phyloP scores from a whole-genome alignment of 2,329 filamentous ascomycete genomes.

The Hymenoscyphus albidus region DNA sequence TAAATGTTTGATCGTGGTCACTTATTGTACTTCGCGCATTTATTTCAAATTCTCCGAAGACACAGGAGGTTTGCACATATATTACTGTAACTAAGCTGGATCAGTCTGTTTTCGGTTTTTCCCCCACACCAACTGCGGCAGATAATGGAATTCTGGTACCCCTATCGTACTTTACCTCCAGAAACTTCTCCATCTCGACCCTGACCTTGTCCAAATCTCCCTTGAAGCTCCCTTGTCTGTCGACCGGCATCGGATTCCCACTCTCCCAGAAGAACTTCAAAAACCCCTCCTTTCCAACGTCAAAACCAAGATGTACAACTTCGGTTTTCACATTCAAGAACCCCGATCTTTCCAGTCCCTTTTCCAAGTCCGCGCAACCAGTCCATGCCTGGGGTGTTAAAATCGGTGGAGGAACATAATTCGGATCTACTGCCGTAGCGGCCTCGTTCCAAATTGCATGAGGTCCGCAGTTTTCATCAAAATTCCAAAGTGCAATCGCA shows the following conservation, averaged over 20 bases:
- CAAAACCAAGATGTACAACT: constrained; percentile 3
- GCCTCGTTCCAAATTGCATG: constrained; percentile 9
- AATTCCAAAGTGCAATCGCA: constrained; percentile 10
- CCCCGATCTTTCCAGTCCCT: constrained; percentile 4
- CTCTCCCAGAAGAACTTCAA: constrained; percentile 12
- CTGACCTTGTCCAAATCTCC: constrained; percentile 11
- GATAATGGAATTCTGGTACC: constrained; percentile 9
- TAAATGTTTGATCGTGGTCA: no score
- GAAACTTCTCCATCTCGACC: constrained; percentile 10
- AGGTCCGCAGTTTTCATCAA: constrained; percentile 11
- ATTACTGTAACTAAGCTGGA: background rate
- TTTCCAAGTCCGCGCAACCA: background rate
- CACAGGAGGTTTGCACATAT: no score
- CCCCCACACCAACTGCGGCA: constrained; percentile 8
- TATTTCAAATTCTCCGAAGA: no score
- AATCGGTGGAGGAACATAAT: constrained; percentile 4
- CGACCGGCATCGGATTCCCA: constrained; percentile 3
- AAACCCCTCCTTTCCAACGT: constrained; percentile 12
- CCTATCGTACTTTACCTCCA: constrained; percentile 5
- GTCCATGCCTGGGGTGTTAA: background rate
- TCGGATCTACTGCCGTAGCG: constrained; percentile 1
- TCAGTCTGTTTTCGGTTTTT: background rate
- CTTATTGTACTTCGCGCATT: no score
- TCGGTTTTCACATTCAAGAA: constrained; percentile 7
- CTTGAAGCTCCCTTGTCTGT: constrained; percentile 5